Conservation (phyloP, 495 filamentous ascomycete species). For the Glarea lozoyensis region DNA sequence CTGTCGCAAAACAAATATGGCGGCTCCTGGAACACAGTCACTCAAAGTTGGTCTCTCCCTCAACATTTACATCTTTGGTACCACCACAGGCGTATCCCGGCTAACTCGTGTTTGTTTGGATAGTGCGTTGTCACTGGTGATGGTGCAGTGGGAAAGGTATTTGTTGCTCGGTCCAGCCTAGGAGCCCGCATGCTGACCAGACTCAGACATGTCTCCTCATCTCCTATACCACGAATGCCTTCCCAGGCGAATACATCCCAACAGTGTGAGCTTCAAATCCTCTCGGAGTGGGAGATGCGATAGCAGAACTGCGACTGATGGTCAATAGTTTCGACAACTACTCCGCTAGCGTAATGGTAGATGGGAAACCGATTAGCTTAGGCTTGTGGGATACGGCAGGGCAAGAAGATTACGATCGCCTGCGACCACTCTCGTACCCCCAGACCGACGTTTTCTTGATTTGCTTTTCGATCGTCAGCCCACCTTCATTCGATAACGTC, state of each 20-base stretch:
- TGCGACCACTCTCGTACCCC: constrained; percentile 91
- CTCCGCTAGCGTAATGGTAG: constrained; percentile 96
- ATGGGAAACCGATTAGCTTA: constrained; percentile 92
- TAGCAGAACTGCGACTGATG: constrained; percentile 17
- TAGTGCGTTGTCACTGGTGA: constrained; percentile 94
- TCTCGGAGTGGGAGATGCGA: neutral
- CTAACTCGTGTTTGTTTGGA: constrained; percentile 7
- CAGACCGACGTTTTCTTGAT: constrained; percentile 98
- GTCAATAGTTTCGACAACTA: constrained; percentile 88
- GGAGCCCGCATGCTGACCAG: neutral
- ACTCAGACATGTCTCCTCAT: constrained; percentile 93
- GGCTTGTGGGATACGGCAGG: constrained; percentile 98
- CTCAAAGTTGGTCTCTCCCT: constrained; percentile 49
- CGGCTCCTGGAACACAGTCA: constrained; percentile 43
- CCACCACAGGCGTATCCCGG: too few relatives aligned
- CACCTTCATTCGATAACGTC: constrained; percentile 95
- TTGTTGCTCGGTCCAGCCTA: neutral
- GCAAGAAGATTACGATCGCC: constrained; percentile 82
- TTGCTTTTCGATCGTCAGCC: constrained; percentile 97
- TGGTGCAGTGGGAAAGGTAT: constrained; percentile 87
- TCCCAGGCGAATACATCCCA: constrained; percentile 97
- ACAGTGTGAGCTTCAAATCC: constrained; percentile 98
- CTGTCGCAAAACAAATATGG: constrained; percentile 34
- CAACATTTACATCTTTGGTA: too few relatives aligned
- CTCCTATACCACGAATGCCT: constrained; percentile 98